Percentiles rank a stretch among this genome's conserved stretches.
phyloP scores from a whole-genome alignment of 164 flowering plant species.

The Aristolochia fimbriata region DNA sequence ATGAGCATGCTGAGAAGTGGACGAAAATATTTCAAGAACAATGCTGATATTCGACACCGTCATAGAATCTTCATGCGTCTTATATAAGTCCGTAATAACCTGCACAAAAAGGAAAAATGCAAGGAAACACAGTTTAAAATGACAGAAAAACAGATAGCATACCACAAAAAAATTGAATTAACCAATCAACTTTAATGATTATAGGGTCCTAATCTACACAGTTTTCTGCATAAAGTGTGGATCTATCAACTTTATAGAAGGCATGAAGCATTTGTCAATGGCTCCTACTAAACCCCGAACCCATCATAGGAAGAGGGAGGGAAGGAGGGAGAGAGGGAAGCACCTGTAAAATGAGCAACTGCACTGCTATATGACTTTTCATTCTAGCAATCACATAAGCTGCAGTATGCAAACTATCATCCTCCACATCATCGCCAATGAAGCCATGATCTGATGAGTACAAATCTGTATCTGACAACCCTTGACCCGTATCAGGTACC shows the following conservation, averaged over 20 bases:
- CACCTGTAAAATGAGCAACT: slow-evolving; percentile 76
- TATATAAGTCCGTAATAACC: slow-evolving; percentile 67
- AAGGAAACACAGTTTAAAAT: neutral
- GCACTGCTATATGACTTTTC: slow-evolving; percentile 74
- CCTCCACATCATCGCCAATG: slow-evolving; percentile 49
- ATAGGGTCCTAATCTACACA: no score
- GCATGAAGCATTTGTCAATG: no score
- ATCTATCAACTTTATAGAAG: no score
- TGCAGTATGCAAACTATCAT: slow-evolving; percentile 73
- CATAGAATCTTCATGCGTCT: slow-evolving; percentile 31
- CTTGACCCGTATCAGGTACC: slow-evolving; percentile 35
- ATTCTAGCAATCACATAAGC: slow-evolving; percentile 65
- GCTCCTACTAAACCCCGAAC: no score
- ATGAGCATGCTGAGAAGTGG: slow-evolving; percentile 58
- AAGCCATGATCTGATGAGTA: slow-evolving; percentile 39
- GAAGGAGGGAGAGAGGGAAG: slow-evolving; percentile 8
- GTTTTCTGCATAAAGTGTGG: no score
- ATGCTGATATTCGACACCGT: slow-evolving; percentile 33
- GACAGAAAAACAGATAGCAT: neutral
- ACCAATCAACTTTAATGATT: no score
- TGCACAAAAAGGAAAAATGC: slow-evolving; percentile 15
- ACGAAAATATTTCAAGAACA: slow-evolving; percentile 45
- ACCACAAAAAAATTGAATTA: neutral
- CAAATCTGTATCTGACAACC: slow-evolving; percentile 33
- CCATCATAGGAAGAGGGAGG: no score